A percentile compares a stretch with the other conserved stretches of the same genome.
Evolutionary conservation across 2,329 filamentous ascomycete genomes (phyloP).

Genomic region (Penicillium sp.): DNA sequence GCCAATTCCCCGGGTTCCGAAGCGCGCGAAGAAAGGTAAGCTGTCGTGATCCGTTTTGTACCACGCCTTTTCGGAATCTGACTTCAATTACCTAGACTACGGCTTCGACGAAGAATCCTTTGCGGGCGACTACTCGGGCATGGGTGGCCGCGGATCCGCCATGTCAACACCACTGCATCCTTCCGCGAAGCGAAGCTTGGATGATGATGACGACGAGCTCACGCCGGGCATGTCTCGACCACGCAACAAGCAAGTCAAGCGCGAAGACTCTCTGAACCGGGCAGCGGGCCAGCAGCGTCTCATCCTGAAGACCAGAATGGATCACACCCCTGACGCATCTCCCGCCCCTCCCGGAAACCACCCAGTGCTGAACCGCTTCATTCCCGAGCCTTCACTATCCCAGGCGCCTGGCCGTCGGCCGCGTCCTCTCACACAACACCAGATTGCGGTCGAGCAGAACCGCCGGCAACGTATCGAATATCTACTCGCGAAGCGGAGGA

Average conservation of each 20-base stretch:
- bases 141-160: constrained; percentile 30
- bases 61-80: constrained; percentile 3
- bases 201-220: constrained; percentile 44
- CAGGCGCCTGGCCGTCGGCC: constrained; percentile 40
- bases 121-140: constrained; percentile 29
- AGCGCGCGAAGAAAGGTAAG: constrained; percentile 46
- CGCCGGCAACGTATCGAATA: constrained; percentile 50
- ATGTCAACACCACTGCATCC: constrained; percentile 41
- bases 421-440: constrained; percentile 50
- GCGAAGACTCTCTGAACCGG: constrained; percentile 37
- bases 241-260: constrained; percentile 41
- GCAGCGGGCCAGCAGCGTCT: constrained; percentile 41
- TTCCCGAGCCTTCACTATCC: constrained; percentile 32
- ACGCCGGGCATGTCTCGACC: constrained; percentile 38
- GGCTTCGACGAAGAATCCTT: constrained; percentile 36
- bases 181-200: constrained; percentile 33
- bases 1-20: constrained; percentile 43
- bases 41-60: constrained; percentile 2
- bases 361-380: constrained; percentile 43
- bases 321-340: constrained; percentile 44
- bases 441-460: constrained; percentile 50
- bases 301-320: constrained; percentile 46
- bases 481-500: constrained; percentile 44
- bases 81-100: constrained; percentile 20
- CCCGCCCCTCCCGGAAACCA: constrained; percentile 46